A percentile compares a stretch with the other conserved stretches of the same genome.
phyloP scores from a whole-genome alignment of 1,139 yeast genomes.

The Blastobotrys aristatus region DNA sequence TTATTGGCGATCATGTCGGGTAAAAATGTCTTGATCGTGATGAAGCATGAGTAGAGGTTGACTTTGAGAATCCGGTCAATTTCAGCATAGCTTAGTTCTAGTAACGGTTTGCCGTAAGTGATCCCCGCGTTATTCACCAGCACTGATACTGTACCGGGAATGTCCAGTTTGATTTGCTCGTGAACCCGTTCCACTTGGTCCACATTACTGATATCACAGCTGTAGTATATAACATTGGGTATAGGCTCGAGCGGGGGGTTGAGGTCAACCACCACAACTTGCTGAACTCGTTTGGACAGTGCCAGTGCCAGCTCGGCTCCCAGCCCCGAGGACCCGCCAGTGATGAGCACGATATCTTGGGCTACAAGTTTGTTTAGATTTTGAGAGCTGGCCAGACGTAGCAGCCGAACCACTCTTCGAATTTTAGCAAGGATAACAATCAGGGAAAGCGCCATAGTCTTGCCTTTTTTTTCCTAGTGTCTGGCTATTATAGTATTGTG shows the following conservation, averaged over 20 bases:
- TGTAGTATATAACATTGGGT: constrained; percentile 46
- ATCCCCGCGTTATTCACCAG: constrained; percentile 83
- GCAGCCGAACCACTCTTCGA: constrained; percentile 70
- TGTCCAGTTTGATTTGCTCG: constrained; percentile 33
- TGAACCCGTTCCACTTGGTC: constrained; percentile 16
- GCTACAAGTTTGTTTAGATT: constrained; percentile 2
- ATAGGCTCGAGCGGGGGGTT: constrained; percentile 20
- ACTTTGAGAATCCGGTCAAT: constrained; percentile 58
- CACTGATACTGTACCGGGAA: constrained; percentile 57
- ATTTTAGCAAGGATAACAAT: constrained; percentile 38
- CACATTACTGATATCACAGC: constrained; percentile 62
- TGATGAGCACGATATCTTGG: constrained; percentile 50
- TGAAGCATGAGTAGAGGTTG: constrained; percentile 65
- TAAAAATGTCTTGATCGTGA: constrained; percentile 61
- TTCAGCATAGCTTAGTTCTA: constrained; percentile 51
- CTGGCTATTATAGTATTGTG: too few relatives aligned
- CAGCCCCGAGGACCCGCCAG: constrained; percentile 79
- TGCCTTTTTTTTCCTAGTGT: constrained; percentile 54
- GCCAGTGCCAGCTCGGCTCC: constrained; percentile 57
- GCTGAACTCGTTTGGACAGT: constrained; percentile 36
- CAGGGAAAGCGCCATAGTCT: constrained; percentile 23
- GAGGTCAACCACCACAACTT: constrained; percentile 60
- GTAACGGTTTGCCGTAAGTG: constrained; percentile 46
- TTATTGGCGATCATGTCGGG: constrained; percentile 61
- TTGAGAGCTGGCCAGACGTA: constrained; percentile 60